Conservation (phyloP, 768 basidiomycete species). For the Stropharia rugosoannulata region DNA sequence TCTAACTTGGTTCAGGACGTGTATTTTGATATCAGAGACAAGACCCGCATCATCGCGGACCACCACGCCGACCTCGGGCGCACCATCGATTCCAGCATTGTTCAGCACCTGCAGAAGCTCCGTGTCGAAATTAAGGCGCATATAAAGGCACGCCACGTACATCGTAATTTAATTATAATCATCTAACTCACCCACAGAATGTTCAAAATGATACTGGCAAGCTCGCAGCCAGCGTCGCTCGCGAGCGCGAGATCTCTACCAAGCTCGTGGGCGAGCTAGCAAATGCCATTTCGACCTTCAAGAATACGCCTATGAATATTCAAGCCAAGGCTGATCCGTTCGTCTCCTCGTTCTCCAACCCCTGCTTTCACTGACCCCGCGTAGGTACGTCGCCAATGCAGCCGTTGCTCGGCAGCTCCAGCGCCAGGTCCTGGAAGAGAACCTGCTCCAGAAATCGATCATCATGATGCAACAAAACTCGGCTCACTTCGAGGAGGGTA, state of each 20-base stretch:
- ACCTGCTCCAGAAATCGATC: conserved; percentile 94
- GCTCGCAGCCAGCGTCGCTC: conserved; percentile 86
- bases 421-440: conserved; percentile 96
- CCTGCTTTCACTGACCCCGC: background rate
- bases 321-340: conserved; percentile 82
- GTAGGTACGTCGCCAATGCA: conserved; percentile 66
- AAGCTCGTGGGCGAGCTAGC: conserved; percentile 86
- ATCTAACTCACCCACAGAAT: conserved; percentile 46
- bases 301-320: conserved; percentile 91
- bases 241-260: conserved; percentile 87
- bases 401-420: conserved; percentile 78
- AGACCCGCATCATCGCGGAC: conserved; percentile 90
- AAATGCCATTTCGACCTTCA: conserved; percentile 84
- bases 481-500: conserved; percentile 95
- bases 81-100: conserved; percentile 95
- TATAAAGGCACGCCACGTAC: conserved; percentile 64
- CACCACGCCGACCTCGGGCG: conserved; percentile 95
- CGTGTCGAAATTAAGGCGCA: conserved; percentile 95
- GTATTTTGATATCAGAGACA: conserved; percentile 91
- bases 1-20: conserved; percentile 59
- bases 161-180: background rate
- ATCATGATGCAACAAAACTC: conserved; percentile 98
- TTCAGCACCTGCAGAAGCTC: conserved; percentile 97
- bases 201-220: conserved; percentile 96
- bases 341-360: conserved; percentile 29